phyloP scores from a whole-genome alignment of 805 yeast species.

The Teunomyces kruisii region DNA sequence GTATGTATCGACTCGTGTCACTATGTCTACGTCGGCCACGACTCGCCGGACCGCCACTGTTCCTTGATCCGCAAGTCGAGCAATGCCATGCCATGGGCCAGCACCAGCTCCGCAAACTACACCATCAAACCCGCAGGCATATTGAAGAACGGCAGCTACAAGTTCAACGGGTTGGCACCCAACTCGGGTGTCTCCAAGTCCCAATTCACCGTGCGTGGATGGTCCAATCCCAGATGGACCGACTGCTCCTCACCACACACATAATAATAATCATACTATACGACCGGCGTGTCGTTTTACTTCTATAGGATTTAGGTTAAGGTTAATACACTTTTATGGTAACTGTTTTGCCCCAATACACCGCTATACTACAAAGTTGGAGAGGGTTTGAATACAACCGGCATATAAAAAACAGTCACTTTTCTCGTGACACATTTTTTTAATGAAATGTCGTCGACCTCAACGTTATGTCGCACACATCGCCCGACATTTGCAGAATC shows the following conservation, averaged over 20 bases:
- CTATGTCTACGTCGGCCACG: conserved; percentile 25
- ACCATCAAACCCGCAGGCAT: conserved; percentile 34
- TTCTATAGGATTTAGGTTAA: not conserved
- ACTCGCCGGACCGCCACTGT: conserved; percentile 5
- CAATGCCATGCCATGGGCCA: conserved; percentile 11
- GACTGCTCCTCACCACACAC: not conserved
- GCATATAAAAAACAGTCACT: not conserved
- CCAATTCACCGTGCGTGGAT: conserved; percentile 53
- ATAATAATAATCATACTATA: no score
- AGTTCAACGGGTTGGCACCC: conserved; percentile 34
- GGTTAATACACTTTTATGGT: not conserved
- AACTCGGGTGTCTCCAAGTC: conserved; percentile 37
- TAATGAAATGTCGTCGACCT: not conserved
- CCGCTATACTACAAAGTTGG: no score
- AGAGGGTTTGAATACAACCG: not conserved
- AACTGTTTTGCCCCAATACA: no score
- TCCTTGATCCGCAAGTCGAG: conserved; percentile 7
- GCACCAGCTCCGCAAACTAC: not conserved
- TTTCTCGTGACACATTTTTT: not conserved
- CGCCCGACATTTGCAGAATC: conserved; percentile 3
- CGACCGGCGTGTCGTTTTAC: conserved; percentile 4
- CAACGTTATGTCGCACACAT: not conserved
- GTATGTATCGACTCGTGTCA: conserved; percentile 17
- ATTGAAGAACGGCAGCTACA: conserved; percentile 15
- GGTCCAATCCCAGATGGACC: conserved; percentile 49